Evolutionary conservation across 1,139 yeast genomes (phyloP), one percentile per base, ranked within the genome.

Genomic region (Hansenula sp.): DNA sequence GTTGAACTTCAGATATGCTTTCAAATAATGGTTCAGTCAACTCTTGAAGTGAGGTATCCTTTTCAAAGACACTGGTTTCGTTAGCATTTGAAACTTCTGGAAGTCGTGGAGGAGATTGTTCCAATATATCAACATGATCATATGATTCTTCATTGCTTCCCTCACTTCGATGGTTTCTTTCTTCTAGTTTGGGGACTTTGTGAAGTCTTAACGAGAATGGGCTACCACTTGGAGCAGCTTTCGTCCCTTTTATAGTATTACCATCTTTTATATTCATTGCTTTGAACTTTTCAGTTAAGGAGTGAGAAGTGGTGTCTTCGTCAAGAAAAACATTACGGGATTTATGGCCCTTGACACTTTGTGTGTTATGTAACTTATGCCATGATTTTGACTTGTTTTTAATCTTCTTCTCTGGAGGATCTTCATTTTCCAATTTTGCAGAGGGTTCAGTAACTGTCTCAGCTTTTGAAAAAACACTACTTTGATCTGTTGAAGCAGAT

Each of bases 51-150:
- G 28, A 5, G 7, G 28, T 7, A 8, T 11, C 13, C 6, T 27
- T 27, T n/a, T n/a, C 6, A n/a, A 27, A 27, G 18, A 27, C 29
- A 13, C 7, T 26, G 17, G 5, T 26, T 26, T 16, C 14, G 29
- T 20, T 14, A 12, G 31, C 25, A 21, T 35, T 16, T 4, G 19
- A 14, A 6, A 29, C 8, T 19, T 27, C 10, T 9, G 48, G 51
- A 8, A 48, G 36, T 5, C 39, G 27, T 9, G 50, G 53, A 3
- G 51, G 50, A n/a, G 32, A 32, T 18, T 42, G 50, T 18, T 50
- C 52, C 11, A 50, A 39, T 8, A 48, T 47, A 31, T 50, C 54
- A 32, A 45, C 22, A 8, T 49, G 47, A 10, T 49, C 53, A 24
- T 33, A 38, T 7, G 52, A 46, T 6, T 29, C 41, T 3, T 47